phyloP scores from a whole-genome alignment of 345 rosid genomes.

The Populus alba region DNA sequence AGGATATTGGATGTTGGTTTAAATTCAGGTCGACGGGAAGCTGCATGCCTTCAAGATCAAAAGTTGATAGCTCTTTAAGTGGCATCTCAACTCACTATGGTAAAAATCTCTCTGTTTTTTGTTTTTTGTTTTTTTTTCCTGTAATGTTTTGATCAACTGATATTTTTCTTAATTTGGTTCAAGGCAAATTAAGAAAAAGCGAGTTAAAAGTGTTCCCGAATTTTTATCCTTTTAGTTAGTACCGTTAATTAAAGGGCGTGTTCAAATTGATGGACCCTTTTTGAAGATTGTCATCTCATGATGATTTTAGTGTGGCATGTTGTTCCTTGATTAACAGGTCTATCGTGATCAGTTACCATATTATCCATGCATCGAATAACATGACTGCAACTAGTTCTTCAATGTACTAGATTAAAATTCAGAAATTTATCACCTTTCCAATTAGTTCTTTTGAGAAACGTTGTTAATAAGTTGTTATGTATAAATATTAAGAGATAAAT shows the following conservation, averaged over 20 bases:
- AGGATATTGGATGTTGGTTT: slow-evolving; percentile 27
- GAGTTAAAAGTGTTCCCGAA: background rate
- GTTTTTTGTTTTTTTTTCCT: background rate
- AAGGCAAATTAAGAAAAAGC: background rate
- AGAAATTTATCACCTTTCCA: background rate
- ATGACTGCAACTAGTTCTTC: background rate
- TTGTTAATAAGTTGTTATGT: background rate
- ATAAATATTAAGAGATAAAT: background rate
- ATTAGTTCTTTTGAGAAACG: background rate
- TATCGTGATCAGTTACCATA: background rate
- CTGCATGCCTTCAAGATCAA: slow-evolving; percentile 34
- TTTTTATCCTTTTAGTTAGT: background rate
- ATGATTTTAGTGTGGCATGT: background rate
- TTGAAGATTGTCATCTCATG: slow-evolving; percentile 6
- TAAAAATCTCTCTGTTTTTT: background rate
- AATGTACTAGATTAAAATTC: background rate
- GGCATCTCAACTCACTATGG: slow-evolving; percentile 25
- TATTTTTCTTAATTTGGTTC: background rate
- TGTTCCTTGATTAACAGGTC: background rate
- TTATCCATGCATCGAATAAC: background rate
- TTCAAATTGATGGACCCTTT: slow-evolving; percentile 1
- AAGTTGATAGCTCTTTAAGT: slow-evolving; percentile 27
- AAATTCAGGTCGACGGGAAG: slow-evolving; percentile 17
- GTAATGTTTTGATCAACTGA: background rate
- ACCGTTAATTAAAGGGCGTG: background rate